These are phyloP conservation scores for Didymella exigua DNA, from an alignment of 2,329 filamentous ascomycete species.

Conservation along the genomic window DNA sequence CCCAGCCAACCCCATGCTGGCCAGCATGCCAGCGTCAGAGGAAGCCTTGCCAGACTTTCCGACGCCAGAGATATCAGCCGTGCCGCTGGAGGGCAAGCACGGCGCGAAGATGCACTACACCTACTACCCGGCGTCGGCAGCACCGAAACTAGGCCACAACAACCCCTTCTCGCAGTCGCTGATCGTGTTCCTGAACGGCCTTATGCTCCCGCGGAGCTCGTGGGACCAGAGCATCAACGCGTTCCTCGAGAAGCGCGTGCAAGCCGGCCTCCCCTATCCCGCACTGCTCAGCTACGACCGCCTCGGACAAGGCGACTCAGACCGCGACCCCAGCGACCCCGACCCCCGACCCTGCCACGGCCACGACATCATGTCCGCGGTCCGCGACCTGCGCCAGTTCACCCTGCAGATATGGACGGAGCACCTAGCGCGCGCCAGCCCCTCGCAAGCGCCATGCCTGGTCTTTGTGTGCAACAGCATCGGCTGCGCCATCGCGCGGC, in stretches of 20 bases:
- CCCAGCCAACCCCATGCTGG: constrained; percentile 5
- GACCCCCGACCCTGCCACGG: constrained; percentile 49
- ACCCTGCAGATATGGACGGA: constrained; percentile 48
- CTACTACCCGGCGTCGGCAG: constrained; percentile 39
- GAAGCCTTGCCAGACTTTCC: constrained; percentile 41
- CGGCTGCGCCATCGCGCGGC: constrained; percentile 58
- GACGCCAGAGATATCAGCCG: constrained; percentile 35
- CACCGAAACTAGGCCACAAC: constrained; percentile 25
- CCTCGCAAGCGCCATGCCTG: constrained; percentile 34
- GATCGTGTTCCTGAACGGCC: constrained; percentile 54
- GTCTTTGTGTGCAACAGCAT: constrained; percentile 61
- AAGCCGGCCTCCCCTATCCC: constrained; percentile 41
- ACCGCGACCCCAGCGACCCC: constrained; percentile 51
- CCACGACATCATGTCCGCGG: constrained; percentile 55
- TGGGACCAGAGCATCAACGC: constrained; percentile 46
- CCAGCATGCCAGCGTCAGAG: constrained; percentile 30
- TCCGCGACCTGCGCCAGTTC: constrained; percentile 55
- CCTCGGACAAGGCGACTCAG: constrained; percentile 61
- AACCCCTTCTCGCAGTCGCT: constrained; percentile 47
- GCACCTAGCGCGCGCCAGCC: constrained; percentile 46
- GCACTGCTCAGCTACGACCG: constrained; percentile 63
- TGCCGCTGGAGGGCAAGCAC: constrained; percentile 37
- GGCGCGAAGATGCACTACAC: constrained; percentile 42
- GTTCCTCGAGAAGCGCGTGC: constrained; percentile 38
- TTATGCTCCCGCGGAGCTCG: constrained; percentile 49